phyloP scores from a whole-genome alignment of 345 rosid genomes.

The Pistacia vera region DNA sequence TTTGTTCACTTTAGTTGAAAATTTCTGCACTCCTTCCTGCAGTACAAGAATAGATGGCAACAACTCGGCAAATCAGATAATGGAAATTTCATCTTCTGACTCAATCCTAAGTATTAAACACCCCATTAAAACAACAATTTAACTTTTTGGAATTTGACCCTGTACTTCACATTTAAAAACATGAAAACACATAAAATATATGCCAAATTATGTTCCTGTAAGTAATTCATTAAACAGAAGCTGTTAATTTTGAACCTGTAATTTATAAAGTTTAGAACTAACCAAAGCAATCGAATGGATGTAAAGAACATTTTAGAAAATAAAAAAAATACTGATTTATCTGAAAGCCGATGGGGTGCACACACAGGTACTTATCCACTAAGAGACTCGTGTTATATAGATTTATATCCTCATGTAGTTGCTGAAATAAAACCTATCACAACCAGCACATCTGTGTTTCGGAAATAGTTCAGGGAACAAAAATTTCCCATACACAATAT shows the following conservation, averaged over 20 bases:
- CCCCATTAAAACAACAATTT: not conserved
- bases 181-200: not conserved
- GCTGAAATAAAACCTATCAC: not conserved
- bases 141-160: not conserved
- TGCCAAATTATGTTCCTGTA: not conserved
- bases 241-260: not conserved
- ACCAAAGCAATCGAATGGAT: not conserved
- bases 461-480: not conserved
- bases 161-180: not conserved
- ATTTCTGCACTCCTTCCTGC: conserved; percentile 68
- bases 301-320: not conserved
- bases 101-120: not conserved
- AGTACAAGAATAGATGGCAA: conserved; percentile 7
- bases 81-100: not conserved
- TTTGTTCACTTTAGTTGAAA: conserved; percentile 42
- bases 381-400: too few relatives aligned
- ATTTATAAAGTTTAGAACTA: not conserved
- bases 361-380: too few relatives aligned
- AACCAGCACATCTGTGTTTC: not conserved
- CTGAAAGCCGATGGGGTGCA: too few relatives aligned
- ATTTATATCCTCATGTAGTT: not conserved
- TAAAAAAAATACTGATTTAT: not conserved
- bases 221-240: not conserved
- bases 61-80: not conserved
- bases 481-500: not conserved